phyloP scores from a whole-genome alignment of 495 filamentous ascomycete genomes.

The Staphylotrichum tortipilum region DNA sequence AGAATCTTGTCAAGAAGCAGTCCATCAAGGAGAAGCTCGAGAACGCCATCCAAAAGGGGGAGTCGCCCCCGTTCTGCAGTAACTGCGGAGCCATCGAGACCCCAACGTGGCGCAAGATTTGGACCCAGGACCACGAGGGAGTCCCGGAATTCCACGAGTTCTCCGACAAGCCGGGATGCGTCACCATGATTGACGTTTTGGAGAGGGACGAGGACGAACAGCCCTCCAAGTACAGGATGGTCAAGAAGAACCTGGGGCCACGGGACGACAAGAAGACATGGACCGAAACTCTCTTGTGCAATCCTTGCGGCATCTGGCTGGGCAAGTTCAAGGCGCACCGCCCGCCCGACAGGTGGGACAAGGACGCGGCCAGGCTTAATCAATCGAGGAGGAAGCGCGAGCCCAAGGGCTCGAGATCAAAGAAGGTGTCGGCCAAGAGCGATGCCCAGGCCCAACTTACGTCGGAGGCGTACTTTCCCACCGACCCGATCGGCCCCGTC shows the following conservation, averaged over 20 bases:
- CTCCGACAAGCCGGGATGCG: slow-evolving; percentile 55
- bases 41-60: slow-evolving; percentile 56
- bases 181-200: slow-evolving; percentile 57
- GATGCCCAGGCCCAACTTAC: slow-evolving; percentile 33
- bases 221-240: slow-evolving; percentile 53
- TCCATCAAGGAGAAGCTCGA: slow-evolving; percentile 58
- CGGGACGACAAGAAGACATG: slow-evolving; percentile 55
- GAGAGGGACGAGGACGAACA: slow-evolving; percentile 52
- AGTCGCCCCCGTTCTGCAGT: slow-evolving; percentile 75
- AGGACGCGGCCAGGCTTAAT: slow-evolving; percentile 44
- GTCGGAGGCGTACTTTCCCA: slow-evolving; percentile 43
- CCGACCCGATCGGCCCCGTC: slow-evolving; percentile 36
- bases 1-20: slow-evolving; percentile 49
- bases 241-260: slow-evolving; percentile 63
- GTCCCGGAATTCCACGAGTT: slow-evolving; percentile 53
- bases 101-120: slow-evolving; percentile 88
- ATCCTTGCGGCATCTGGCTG: slow-evolving; percentile 93
- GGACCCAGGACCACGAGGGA: slow-evolving; percentile 57
- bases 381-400: slow-evolving; percentile 41
- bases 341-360: slow-evolving; percentile 75
- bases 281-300: slow-evolving; percentile 69
- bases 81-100: slow-evolving; percentile 95
- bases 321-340: slow-evolving; percentile 78
- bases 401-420: slow-evolving; percentile 32
- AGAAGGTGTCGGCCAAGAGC: slow-evolving; percentile 36